Conservation (phyloP, 1,284 basidiomycete genomes). For the Lentinula novae-zelandiae region DNA sequence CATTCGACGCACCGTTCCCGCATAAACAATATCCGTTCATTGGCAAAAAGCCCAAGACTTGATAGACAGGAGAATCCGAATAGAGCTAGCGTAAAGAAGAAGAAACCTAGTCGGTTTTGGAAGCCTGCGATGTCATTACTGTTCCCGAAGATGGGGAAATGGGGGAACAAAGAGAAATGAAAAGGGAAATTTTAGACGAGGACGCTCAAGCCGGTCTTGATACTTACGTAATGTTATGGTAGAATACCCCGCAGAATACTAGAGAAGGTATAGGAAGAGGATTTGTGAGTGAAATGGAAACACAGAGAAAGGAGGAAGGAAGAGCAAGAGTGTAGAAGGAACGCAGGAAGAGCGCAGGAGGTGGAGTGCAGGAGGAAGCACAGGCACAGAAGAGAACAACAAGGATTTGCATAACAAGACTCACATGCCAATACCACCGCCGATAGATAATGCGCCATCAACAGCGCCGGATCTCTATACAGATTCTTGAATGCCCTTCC, state of each 20-base stretch:
- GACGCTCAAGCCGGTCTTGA: too few species aligned
- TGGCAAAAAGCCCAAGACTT: conserved; percentile 88
- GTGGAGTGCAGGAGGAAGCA: too few species aligned
- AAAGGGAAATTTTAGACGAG: too few species aligned
- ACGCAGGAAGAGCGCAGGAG: too few species aligned
- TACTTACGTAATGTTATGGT: conserved; percentile 67
- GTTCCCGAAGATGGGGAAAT: conserved; percentile 8
- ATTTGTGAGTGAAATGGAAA: not conserved
- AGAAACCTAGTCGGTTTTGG: conserved; percentile 87
- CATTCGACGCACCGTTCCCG: conserved; percentile 71
- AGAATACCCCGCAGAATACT: conserved; percentile 84
- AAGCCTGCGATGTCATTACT: conserved; percentile 92
- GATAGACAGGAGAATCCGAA: conserved; percentile 97
- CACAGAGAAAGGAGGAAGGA: conserved; percentile 5
- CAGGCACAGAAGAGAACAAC: too few species aligned
- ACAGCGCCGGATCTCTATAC: conserved; percentile 88
- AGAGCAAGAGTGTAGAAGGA: conserved; percentile 1
- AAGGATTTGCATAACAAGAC: conserved; percentile 25
- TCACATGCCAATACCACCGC: conserved; percentile 79
- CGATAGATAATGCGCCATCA: conserved; percentile 88
- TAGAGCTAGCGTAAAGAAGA: conserved; percentile 93
- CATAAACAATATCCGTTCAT: conserved; percentile 94
- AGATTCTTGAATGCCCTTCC: conserved; percentile 98
- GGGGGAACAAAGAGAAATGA: too few species aligned
- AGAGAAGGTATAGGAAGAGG: conserved; percentile 57